Evolutionary conservation across 106 monocot genomes (phyloP), one percentile per base, ranked within the genome.

Genomic region (Dendrobium officinale): DNA sequence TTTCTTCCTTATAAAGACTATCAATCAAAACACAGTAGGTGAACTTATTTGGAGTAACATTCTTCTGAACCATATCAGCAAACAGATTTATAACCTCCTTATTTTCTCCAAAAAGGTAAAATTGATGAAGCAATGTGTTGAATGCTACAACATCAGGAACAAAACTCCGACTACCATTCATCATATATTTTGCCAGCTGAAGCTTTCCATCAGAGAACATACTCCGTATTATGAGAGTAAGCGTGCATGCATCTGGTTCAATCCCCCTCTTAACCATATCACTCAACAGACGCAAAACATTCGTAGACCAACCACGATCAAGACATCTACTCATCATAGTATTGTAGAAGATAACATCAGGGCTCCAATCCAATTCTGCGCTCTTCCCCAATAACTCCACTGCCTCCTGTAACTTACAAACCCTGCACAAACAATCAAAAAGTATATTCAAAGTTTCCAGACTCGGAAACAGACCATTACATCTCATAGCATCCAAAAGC

Each of bases 191-290:
- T 19, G 87, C 90, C 44, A 77, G 26, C 17, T 41, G 18, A 48
- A 83, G 73, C 74, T 79, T 85, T 75, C 79, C 83, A 49, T 40
- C 56, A 61, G 42, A 75, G 79, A 85, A 90, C 27, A 87, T 61
- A 75, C 85, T 83, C 6, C 83, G 82, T n/a, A 87, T 81, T 19
- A 85, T 49, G 58, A 87, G 81, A 8, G 87, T 90, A 49, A 77
- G 84, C 24, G 86, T 81, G 27, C 82, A 84, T 6, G 79, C 18
- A 80, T 90, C 80, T 1, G 85, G 88, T 16, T 48, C 59, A 11
- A 90, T 80, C 16, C 81, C 87, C 33, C 64, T 90, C 90, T 90
- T 90, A 16, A 90, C 47, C 85, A 87, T 85, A 49, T 29, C 68
- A 26, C 78, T 72, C 61, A 83, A 61, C 13, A 87, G 74, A 48